Conservation (phyloP, 306 rosid species). For the Sindora glabra region DNA sequence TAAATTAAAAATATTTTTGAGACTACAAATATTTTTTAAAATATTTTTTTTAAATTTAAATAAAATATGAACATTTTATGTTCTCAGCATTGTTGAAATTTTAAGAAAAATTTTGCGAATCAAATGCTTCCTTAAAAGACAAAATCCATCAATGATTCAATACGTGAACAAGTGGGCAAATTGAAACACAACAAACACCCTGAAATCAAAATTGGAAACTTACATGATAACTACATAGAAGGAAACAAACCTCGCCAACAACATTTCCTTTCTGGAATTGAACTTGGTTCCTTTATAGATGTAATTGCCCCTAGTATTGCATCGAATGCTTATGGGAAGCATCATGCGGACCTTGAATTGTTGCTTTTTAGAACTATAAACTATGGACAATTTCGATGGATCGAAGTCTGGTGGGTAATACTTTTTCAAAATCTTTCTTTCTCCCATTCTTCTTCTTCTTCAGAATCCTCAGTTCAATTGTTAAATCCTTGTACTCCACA, state of each 20-base stretch:
- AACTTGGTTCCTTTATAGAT: constrained; percentile 46
- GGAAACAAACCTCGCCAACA: constrained; percentile 27
- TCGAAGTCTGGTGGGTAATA: constrained; percentile 94
- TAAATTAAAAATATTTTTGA: too few relatives aligned
- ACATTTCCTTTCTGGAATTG: constrained; percentile 41
- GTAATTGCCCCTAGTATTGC: constrained; percentile 71
- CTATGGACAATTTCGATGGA: constrained; percentile 73
- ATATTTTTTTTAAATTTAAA: too few relatives aligned
- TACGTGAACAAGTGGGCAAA: too few relatives aligned
- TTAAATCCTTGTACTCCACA: too few relatives aligned
- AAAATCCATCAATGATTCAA: too few relatives aligned
- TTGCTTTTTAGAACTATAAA: constrained; percentile 62
- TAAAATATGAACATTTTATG: too few relatives aligned
- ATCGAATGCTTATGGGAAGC: constrained; percentile 97
- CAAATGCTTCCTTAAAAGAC: too few relatives aligned
- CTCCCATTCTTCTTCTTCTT: constrained; percentile 58
- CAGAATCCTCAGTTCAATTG: too few relatives aligned
- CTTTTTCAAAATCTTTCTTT: constrained; percentile 81
- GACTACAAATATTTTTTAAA: too few relatives aligned
- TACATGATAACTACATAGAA: not conserved
- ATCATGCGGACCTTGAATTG: constrained; percentile 95
- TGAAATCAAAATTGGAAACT: not conserved
- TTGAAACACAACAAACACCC: too few relatives aligned
- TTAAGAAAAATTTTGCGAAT: too few relatives aligned
- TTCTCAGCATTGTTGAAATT: too few relatives aligned